Evolutionary conservation across 495 filamentous ascomycete genomes (phyloP).

Genomic region (Trichoderma erinaceum): DNA sequence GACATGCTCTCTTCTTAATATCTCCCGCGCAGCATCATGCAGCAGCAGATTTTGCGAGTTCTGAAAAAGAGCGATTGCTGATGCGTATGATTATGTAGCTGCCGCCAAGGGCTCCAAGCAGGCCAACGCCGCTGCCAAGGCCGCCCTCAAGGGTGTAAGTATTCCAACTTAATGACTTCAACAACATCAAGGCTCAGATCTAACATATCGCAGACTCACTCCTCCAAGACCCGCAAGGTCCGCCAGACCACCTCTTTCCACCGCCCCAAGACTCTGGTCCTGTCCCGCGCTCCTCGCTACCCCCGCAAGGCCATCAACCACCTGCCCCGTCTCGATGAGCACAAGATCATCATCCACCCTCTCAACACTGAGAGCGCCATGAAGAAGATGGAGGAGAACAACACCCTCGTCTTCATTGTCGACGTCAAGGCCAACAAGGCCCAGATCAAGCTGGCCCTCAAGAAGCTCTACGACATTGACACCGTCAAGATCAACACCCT

Average conservation of each 20-base stretch:
- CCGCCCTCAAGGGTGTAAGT: conserved; percentile 83
- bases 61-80: conserved; percentile 47
- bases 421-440: conserved; percentile 99
- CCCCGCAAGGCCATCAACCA: conserved; percentile 90
- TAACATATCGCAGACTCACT: conserved; percentile 46
- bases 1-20: conserved; percentile 23
- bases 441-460: conserved; percentile 96
- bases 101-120: conserved; percentile 60
- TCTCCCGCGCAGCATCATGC: conserved; percentile 41
- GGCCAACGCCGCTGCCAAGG: conserved; percentile 88
- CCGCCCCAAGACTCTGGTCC: conserved; percentile 87
- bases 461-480: conserved; percentile 99
- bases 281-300: conserved; percentile 91
- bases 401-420: conserved; percentile 98
- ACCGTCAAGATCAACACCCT: conserved; percentile 98
- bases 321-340: conserved; percentile 82
- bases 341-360: conserved; percentile 75
- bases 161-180: neutral
- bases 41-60: conserved; percentile 59
- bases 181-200: neutral
- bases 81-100: conserved; percentile 46
- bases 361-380: conserved; percentile 98
- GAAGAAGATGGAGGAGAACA: conserved; percentile 99
- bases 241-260: conserved; percentile 93
- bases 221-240: conserved; percentile 88